Evolutionary conservation across 2,329 filamentous ascomycete species (phyloP).

Genomic region (Colletotrichum magnum): DNA sequence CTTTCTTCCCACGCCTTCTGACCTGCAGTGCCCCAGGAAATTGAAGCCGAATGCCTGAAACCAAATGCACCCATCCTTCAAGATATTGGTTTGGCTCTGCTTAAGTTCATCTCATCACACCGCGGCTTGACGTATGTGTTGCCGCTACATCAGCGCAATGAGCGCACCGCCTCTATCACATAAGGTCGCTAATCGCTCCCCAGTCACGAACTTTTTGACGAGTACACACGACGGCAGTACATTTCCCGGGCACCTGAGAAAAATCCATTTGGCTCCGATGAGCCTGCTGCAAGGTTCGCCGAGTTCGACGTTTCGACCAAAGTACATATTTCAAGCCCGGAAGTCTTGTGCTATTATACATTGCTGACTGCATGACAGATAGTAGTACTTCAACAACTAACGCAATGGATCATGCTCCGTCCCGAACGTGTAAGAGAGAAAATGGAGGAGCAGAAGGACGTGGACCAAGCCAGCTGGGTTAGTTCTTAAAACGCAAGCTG

Average conservation of each 20-base stretch:
- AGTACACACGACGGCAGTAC: constrained; percentile 93
- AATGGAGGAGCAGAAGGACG: constrained; percentile 86
- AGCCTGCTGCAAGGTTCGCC: constrained; percentile 79
- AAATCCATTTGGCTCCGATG: constrained; percentile 89
- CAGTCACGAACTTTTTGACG: constrained; percentile 88
- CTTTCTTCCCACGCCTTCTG: background rate
- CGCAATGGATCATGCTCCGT: constrained; percentile 89
- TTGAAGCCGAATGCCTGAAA: constrained; percentile 91
- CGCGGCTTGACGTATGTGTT: constrained; percentile 86
- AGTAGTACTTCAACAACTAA: constrained; percentile 87
- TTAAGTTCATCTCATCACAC: constrained; percentile 95
- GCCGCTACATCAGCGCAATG: no score
- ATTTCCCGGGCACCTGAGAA: constrained; percentile 81
- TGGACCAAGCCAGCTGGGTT: constrained; percentile 88
- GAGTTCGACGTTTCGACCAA: constrained; percentile 88
- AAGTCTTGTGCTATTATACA: background rate
- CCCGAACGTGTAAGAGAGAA: constrained; percentile 88
- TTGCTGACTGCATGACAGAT: constrained; percentile 61
- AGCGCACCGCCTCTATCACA: constrained; percentile 3
- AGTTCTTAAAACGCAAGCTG: constrained; percentile 46
- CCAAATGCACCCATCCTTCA: constrained; percentile 81
- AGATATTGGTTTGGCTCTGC: constrained; percentile 86
- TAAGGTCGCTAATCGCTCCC: background rate
- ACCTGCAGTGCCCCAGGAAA: constrained; percentile 69
- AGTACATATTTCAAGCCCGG: constrained; percentile 56